A percentile compares a stretch with the other conserved stretches of the same genome.
phyloP scores from a whole-genome alignment of 257 asterid genomes.

The Oldenlandia corymbosa region DNA sequence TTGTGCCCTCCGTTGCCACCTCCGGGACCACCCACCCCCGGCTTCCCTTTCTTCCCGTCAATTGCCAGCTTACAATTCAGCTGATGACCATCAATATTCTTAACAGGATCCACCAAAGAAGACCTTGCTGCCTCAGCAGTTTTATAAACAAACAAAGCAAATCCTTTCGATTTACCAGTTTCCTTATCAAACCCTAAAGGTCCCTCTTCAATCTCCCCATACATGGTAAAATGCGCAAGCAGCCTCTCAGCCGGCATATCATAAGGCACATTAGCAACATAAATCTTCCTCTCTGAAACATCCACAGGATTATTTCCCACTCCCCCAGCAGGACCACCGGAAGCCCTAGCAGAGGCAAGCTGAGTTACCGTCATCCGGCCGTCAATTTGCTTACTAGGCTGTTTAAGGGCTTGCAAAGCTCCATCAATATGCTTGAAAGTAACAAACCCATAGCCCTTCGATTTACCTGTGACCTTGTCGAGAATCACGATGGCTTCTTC shows the following conservation, averaged over 20 bases:
- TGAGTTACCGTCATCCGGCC: constrained; percentile 81
- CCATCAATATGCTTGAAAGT: constrained; percentile 76
- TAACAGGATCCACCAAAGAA: constrained; percentile 55
- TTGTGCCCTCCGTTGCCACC: constrained; percentile 40
- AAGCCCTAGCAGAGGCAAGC: constrained; percentile 69
- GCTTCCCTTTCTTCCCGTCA: constrained; percentile 69
- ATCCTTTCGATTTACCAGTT: constrained; percentile 82
- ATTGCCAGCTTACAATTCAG: constrained; percentile 68
- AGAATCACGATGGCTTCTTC: constrained; percentile 79
- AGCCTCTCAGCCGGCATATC: constrained; percentile 74
- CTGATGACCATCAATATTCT: constrained; percentile 73
- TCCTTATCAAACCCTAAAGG: constrained; percentile 83
- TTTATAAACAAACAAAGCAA: constrained; percentile 75
- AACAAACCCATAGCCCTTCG: constrained; percentile 74
- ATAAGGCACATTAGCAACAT: constrained; percentile 68
- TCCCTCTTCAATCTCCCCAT: constrained; percentile 89
- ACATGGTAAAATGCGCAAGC: constrained; percentile 62
- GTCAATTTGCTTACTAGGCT: constrained; percentile 78
- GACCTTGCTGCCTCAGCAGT: constrained; percentile 67
- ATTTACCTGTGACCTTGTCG: constrained; percentile 70
- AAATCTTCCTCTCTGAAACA: constrained; percentile 69
- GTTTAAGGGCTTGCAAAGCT: constrained; percentile 65
- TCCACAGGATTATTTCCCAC: constrained; percentile 44
- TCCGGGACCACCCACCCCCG: constrained; percentile 35
- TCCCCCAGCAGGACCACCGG: constrained; percentile 46